Conservation (phyloP, 2,329 filamentous ascomycete species). For the Aspergillus sp. region DNA sequence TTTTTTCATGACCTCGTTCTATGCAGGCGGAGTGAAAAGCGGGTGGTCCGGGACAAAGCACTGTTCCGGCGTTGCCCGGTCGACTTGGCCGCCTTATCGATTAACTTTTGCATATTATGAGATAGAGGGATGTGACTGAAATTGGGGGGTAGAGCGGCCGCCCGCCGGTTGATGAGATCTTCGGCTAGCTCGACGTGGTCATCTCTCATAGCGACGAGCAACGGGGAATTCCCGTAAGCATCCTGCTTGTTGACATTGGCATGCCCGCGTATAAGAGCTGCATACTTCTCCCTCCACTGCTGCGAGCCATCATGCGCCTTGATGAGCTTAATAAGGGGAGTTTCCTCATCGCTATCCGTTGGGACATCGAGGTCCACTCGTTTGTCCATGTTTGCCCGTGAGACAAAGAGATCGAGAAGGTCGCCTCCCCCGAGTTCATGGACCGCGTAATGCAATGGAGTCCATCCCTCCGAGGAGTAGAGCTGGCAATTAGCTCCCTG, state of each 20-base stretch:
- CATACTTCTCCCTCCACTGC: conserved; percentile 1
- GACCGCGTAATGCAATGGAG: conserved; percentile 6
- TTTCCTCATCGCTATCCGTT: not conserved
- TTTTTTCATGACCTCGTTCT: not conserved
- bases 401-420: conserved; percentile 1
- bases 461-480: conserved; percentile 3
- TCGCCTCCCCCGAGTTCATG: not conserved
- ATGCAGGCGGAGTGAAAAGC: not conserved
- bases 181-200: not conserved
- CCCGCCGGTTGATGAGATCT: not conserved
- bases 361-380: conserved; percentile 1
- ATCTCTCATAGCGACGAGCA: not conserved
- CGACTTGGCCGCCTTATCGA: not conserved
- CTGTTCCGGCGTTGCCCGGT: not conserved
- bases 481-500: conserved; percentile 1
- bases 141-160: not conserved
- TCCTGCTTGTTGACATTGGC: conserved; percentile 3
- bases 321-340: conserved; percentile 4
- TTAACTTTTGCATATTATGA: not conserved
- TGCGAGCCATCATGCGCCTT: not conserved
- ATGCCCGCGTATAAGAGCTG: not conserved
- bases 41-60: not conserved
- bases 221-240: not conserved
- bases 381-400: too few relatives aligned
- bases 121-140: not conserved